phyloP scores from a whole-genome alignment of 306 rosid genomes.

The Cicer arietinum region DNA sequence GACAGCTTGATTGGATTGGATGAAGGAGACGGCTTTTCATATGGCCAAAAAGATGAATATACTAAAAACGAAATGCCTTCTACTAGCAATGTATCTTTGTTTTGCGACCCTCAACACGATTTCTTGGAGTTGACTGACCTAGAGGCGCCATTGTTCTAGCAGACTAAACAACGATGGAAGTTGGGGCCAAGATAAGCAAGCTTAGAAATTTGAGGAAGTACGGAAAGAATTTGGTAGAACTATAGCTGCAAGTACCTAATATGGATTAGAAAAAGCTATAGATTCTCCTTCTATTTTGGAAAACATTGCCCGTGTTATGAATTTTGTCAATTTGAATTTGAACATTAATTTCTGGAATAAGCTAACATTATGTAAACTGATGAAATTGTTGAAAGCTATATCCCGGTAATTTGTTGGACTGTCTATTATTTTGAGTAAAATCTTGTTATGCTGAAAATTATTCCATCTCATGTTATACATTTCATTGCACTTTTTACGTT shows the following conservation, averaged over 20 bases:
- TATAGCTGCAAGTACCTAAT: conserved; percentile 6
- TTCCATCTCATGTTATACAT: background rate
- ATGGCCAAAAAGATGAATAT: conserved; percentile 25
- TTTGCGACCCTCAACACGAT: background rate
- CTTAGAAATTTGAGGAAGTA: conserved; percentile 7
- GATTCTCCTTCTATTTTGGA: conserved; percentile 20
- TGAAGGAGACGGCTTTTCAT: conserved; percentile 24
- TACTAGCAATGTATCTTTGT: background rate
- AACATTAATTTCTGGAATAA: conserved; percentile 43
- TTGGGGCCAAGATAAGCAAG: conserved; percentile 22
- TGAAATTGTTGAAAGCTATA: background rate
- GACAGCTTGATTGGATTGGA: conserved; percentile 30
- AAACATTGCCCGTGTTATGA: background rate
- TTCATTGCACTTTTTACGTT: conserved; percentile 7
- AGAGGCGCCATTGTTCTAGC: conserved; percentile 39
- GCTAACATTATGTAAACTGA: conserved; percentile 17
- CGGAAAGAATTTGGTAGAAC: conserved; percentile 11
- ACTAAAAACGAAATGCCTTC: conserved; percentile 37
- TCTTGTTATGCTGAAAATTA: conserved; percentile 1
- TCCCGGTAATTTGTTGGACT: background rate
- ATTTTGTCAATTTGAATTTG: conserved; percentile 33
- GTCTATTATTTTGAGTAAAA: conserved; percentile 8
- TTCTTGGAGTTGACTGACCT: conserved; percentile 73
- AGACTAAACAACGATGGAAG: conserved; percentile 21
- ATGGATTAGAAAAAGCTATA: background rate